Percentiles rank a stretch among this genome's conserved stretches.
phyloP scores from a whole-genome alignment of 2,329 filamentous ascomycete genomes.

The Mycosphaerella arachidis region DNA sequence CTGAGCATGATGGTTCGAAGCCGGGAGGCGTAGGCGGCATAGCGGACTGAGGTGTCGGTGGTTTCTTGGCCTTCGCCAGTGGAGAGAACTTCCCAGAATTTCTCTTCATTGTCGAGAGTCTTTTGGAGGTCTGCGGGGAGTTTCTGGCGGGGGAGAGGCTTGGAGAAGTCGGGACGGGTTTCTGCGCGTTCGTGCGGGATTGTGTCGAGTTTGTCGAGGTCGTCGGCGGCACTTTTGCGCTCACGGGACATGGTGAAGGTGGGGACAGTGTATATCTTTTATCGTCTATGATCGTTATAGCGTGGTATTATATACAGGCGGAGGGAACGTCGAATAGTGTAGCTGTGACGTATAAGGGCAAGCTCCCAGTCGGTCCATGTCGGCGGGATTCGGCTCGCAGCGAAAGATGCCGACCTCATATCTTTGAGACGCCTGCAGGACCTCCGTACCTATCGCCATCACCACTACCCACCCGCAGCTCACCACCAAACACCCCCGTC shows the following conservation, averaged over 20 bases:
- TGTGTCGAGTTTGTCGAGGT: slow-evolving; percentile 28
- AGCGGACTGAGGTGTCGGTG: slow-evolving; percentile 80
- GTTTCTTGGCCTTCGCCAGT: slow-evolving; percentile 72
- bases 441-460: not conserved
- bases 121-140: slow-evolving; percentile 54
- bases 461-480: slow-evolving; percentile 1
- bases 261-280: not conserved
- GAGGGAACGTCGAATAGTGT: not conserved
- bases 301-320: no score
- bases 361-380: not conserved
- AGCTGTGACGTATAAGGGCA: not conserved
- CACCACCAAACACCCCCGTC: slow-evolving; percentile 4
- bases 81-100: slow-evolving; percentile 55
- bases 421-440: not conserved
- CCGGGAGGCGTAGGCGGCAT: slow-evolving; percentile 85
- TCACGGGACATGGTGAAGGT: slow-evolving; percentile 1
- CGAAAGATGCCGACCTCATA: not conserved
- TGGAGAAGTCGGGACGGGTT: slow-evolving; percentile 45
- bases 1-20: slow-evolving; percentile 65
- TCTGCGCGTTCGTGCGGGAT: slow-evolving; percentile 42
- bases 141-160: slow-evolving; percentile 47
- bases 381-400: not conserved
- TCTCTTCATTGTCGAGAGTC: slow-evolving; percentile 60
- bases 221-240: slow-evolving; percentile 37
- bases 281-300: not conserved